Evolutionary conservation across 1,284 basidiomycete genomes (phyloP).

Genomic region (Ustilago cynodontis): DNA sequence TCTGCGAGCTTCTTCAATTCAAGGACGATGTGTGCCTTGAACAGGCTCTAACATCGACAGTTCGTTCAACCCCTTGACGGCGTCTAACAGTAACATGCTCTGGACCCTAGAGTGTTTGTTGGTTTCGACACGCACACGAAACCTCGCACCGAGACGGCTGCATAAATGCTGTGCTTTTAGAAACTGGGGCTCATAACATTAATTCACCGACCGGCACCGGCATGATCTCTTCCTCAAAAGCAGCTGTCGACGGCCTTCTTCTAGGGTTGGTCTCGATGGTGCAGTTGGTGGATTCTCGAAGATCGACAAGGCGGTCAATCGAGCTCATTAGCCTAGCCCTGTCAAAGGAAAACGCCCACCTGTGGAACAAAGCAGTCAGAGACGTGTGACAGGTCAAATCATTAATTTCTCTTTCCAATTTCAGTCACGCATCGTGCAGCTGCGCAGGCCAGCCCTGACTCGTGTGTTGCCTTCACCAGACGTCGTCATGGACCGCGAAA

Average conservation of each 20-base stretch:
- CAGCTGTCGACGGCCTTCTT: too few relatives aligned
- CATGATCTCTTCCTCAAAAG: too few relatives aligned
- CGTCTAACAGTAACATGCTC: too few relatives aligned
- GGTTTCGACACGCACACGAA: background rate
- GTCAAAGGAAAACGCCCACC: background rate
- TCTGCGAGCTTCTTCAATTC: too few relatives aligned
- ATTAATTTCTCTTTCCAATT: background rate
- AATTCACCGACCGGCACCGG: background rate
- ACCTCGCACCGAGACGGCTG: background rate
- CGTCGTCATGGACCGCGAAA: background rate
- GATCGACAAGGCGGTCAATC: background rate
- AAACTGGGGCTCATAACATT: background rate
- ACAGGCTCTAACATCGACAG: too few relatives aligned
- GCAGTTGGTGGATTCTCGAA: background rate
- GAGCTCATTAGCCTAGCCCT: background rate
- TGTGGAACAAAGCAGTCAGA: conserved; percentile 7
- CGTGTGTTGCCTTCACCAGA: background rate
- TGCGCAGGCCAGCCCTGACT: background rate
- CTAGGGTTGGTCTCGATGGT: background rate
- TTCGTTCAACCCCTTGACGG: too few relatives aligned
- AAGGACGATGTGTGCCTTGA: too few relatives aligned
- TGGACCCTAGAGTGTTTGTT: too few relatives aligned
- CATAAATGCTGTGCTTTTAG: conserved; percentile 4
- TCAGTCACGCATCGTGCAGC: background rate
- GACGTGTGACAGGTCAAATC: conserved; percentile 43